Conservation (phyloP, 2,329 filamentous ascomycete species). For the Penicillium sp. region DNA sequence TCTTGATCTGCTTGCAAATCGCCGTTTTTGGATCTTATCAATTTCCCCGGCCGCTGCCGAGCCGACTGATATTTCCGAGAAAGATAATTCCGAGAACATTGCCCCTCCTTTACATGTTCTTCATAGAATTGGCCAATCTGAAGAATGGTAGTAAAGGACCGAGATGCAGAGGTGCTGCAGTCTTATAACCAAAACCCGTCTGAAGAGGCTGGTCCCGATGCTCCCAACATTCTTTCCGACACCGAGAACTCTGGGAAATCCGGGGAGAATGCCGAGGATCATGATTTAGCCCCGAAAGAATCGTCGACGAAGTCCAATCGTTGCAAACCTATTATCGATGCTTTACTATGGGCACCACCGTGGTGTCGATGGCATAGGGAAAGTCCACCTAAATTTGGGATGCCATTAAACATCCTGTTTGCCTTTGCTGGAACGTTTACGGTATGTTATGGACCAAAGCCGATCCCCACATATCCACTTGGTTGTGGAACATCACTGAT, state of each 20-base stretch:
- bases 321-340: slow-evolving; percentile 2
- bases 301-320: neutral
- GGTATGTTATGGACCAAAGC: slow-evolving; percentile 9
- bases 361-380: slow-evolving; percentile 68
- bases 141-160: slow-evolving; percentile 23
- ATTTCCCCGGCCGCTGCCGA: neutral
- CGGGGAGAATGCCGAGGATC: neutral
- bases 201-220: neutral
- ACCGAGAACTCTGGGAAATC: neutral
- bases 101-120: neutral
- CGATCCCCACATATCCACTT: neutral
- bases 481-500: neutral
- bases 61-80: neutral
- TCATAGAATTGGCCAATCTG: slow-evolving; percentile 25
- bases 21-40: neutral
- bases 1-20: neutral
- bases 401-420: slow-evolving; percentile 70
- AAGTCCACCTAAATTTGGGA: slow-evolving; percentile 67
- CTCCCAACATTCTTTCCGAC: neutral
- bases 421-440: slow-evolving; percentile 50
- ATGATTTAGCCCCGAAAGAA: neutral
- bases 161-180: neutral
- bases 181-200: neutral
- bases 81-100: neutral
- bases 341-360: slow-evolving; percentile 61